phyloP scores from a whole-genome alignment of 176 grass and related monocot species.

The Musa troglodytarum region DNA sequence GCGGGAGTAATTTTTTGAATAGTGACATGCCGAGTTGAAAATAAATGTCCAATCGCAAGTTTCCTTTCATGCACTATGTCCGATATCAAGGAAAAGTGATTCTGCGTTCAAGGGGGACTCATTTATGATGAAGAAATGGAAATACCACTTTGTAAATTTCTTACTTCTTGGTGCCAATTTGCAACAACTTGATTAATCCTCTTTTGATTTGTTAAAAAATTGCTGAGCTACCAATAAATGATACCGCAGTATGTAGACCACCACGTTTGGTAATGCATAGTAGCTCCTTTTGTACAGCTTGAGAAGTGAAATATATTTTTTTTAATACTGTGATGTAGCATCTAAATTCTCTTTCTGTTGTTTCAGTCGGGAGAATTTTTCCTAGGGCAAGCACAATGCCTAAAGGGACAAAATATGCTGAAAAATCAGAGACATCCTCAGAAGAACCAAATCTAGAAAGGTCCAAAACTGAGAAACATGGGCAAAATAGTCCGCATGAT shows the following conservation, averaged over 20 bases:
- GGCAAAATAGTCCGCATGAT: constrained; percentile 30
- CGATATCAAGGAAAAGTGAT: too few relatives aligned
- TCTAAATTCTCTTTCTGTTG: constrained; percentile 8
- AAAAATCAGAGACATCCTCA: constrained; percentile 34
- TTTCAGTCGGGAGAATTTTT: constrained; percentile 31
- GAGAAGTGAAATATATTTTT: background rate
- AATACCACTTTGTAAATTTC: background rate
- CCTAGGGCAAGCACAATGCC: constrained; percentile 61
- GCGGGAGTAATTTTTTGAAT: too few relatives aligned
- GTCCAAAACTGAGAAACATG: constrained; percentile 46
- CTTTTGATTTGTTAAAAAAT: background rate
- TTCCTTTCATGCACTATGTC: too few relatives aligned
- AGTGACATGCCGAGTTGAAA: too few relatives aligned
- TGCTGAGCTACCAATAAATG: background rate
- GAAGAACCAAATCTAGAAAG: constrained; percentile 45
- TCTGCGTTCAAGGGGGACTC: too few relatives aligned
- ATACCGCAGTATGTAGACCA: background rate
- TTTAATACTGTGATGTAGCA: background rate
- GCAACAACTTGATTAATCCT: background rate
- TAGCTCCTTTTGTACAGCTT: background rate
- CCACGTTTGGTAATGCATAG: background rate
- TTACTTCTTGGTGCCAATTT: background rate
- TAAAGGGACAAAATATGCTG: constrained; percentile 34
- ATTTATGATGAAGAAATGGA: background rate
- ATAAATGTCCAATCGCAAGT: too few relatives aligned